phyloP scores from a whole-genome alignment of 306 rosid species.

The Canavalia gladiata region DNA sequence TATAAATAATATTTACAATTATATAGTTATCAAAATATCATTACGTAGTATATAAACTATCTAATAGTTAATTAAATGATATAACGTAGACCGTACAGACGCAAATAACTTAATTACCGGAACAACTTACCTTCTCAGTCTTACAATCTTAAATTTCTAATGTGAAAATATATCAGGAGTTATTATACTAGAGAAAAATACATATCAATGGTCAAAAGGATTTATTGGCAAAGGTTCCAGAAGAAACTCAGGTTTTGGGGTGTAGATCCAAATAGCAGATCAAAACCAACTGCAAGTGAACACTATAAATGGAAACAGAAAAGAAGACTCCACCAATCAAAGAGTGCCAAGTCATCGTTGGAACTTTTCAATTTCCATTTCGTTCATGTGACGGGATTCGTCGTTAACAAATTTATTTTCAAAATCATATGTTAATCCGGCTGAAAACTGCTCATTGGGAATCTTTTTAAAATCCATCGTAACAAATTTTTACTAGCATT shows the following conservation, averaged over 20 bases:
- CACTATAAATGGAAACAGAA: not conserved
- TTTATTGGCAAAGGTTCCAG: not conserved
- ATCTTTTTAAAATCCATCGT: not conserved
- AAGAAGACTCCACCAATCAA: not conserved
- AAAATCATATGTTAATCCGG: too few relatives aligned
- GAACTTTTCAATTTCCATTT: slow-evolving; percentile 37
- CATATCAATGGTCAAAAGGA: not conserved
- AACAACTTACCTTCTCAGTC: not conserved
- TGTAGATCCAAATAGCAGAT: not conserved
- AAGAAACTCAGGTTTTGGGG: not conserved
- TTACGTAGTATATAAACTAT: not conserved
- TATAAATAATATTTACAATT: not conserved
- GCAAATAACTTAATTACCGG: not conserved
- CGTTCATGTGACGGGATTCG: not conserved
- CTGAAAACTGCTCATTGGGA: too few relatives aligned
- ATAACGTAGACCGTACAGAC: too few relatives aligned
- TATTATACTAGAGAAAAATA: not conserved
- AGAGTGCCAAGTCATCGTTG: not conserved
- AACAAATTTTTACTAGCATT: too few relatives aligned
- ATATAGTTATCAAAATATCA: not conserved
- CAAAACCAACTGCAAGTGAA: not conserved
- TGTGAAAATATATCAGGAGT: too few relatives aligned
- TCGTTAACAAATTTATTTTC: too few relatives aligned
- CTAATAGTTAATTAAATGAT: not conserved
- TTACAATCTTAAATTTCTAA: too few relatives aligned